Base-by-base conservation (phyloP, 1,284 basidiomycete species). In the Hymenochaete sp. region DNA sequence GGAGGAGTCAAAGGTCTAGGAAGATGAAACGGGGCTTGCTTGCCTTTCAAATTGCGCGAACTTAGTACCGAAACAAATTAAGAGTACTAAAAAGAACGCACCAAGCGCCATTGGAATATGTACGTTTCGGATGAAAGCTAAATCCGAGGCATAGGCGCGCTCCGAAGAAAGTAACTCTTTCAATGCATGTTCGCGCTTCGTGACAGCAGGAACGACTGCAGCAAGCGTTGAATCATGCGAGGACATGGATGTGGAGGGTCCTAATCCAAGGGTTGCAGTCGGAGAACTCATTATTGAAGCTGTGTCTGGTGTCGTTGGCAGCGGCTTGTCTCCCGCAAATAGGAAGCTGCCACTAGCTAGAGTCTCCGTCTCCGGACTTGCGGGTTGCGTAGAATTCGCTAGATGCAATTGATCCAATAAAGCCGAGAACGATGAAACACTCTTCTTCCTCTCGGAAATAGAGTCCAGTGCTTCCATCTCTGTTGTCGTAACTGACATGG, bases 161-260 rank as follows among this genome's bases (percentile, higher is more conserved):
- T 97, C 93, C 16, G 89, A 92, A 9, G 77, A 75, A 35, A 90
- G 72, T 18, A 93, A 70, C 57, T 97, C 93, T 38, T 82, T 75
- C 27, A 97, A 67, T 1, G 91, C 83, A 58, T 95, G 85, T 19
- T 80, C 72, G 21, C 93, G 78, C 65, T 91, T 93, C 14, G 85
- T 66, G 28, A 70, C 56, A n/a, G 45, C 48, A n/a, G 50, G 33
- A 9, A 52, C 24, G 9, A 44, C 25, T 13, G 51, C 41, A 7
- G 51, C 49, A 25, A 59, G 52, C 18, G 58, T 47, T 9, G 38
- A 42, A 5, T 44, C 41, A 21, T 50, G 44, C 44, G 48, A 50
- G 24, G 38, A 19, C 14, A 40, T 22, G 14, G 40, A 29, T 6
- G 32, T 35, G 14, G 32, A 6, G 14, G 32, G 5, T n/a, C 8